These are phyloP conservation scores for Termitomyces sp. DNA, from an alignment of 768 basidiomycete species.

Conservation along the genomic window DNA sequence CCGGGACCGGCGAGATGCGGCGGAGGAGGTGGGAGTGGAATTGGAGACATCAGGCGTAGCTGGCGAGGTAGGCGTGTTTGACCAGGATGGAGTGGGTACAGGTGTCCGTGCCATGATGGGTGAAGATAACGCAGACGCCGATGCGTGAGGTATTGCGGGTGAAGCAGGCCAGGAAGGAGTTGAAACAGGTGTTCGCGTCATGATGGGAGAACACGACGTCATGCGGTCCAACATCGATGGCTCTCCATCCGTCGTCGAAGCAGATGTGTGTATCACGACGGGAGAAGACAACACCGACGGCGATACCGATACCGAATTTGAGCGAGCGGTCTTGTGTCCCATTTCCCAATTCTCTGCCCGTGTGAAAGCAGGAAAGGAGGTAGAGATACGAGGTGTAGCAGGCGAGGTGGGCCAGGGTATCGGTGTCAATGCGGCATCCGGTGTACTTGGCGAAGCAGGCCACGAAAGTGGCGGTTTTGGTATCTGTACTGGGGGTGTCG, in stretches of 20 bases:
- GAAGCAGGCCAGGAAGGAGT: neutral
- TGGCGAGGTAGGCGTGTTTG: neutral
- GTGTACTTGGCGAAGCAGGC: neutral
- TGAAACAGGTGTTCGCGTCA: neutral
- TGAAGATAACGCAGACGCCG: neutral
- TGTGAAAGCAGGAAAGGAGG: neutral
- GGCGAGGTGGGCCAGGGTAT: neutral
- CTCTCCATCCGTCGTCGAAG: neutral
- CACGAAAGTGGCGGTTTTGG: neutral
- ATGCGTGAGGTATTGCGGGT: no score
- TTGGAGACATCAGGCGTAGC: neutral
- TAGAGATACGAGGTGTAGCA: neutral
- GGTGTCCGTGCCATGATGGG: neutral
- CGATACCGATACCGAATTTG: neutral
- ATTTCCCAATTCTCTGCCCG: neutral
- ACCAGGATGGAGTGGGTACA: neutral
- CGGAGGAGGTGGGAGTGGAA: neutral
- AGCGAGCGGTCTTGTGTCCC: neutral
- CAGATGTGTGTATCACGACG: neutral
- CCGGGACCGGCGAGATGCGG: neutral
- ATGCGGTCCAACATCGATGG: neutral
- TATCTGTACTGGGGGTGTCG: neutral
- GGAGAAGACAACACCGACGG: neutral
- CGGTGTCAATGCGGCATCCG: no score
- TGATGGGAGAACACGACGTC: neutral